Conservation (phyloP, 768 basidiomycete genomes). For the Trametes gibbosa region DNA sequence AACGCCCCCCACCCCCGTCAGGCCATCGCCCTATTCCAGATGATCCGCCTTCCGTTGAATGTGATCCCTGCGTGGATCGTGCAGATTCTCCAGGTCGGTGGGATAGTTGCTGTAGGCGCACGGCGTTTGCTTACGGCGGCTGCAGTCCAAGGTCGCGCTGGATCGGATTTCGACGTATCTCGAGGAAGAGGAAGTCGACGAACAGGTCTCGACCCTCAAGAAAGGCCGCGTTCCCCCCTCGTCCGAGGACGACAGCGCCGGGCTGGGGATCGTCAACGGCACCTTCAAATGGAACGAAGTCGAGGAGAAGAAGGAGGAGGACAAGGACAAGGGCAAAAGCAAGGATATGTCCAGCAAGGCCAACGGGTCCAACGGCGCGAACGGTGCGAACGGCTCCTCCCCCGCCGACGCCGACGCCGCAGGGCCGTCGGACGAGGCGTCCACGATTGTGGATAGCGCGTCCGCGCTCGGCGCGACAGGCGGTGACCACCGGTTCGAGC, state of each 20-base stretch:
- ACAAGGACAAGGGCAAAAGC: slow-evolving; percentile 24
- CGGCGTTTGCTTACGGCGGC: background rate
- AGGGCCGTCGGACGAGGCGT: slow-evolving; percentile 2
- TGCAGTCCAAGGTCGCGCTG: slow-evolving; percentile 52
- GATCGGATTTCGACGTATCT: slow-evolving; percentile 61
- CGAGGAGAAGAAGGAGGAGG: slow-evolving; percentile 33
- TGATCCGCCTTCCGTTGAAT: slow-evolving; percentile 79
- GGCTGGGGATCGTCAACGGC: slow-evolving; percentile 49
- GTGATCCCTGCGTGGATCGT: slow-evolving; percentile 80
- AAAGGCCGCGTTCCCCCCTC: slow-evolving; percentile 25
- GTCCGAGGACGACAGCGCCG: slow-evolving; percentile 28
- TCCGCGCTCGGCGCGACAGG: slow-evolving; percentile 24
- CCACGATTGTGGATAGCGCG: slow-evolving; percentile 17
- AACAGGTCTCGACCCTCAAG: slow-evolving; percentile 59
- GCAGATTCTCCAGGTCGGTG: slow-evolving; percentile 57
- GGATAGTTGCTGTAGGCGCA: background rate
- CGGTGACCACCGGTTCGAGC: slow-evolving; percentile 56
- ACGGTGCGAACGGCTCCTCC: background rate
- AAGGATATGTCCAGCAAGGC: slow-evolving; percentile 21
- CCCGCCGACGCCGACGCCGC: background rate
- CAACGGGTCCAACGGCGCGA: slow-evolving; percentile 14
- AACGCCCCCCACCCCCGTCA: no score
- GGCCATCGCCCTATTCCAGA: slow-evolving; percentile 80
- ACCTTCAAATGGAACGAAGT: slow-evolving; percentile 58
- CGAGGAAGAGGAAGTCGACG: slow-evolving; percentile 59